Evolutionary conservation across 2,329 filamentous ascomycete genomes (phyloP), one percentile per base, ranked within the genome.

Genomic region (Exophiala lecanii-corni): DNA sequence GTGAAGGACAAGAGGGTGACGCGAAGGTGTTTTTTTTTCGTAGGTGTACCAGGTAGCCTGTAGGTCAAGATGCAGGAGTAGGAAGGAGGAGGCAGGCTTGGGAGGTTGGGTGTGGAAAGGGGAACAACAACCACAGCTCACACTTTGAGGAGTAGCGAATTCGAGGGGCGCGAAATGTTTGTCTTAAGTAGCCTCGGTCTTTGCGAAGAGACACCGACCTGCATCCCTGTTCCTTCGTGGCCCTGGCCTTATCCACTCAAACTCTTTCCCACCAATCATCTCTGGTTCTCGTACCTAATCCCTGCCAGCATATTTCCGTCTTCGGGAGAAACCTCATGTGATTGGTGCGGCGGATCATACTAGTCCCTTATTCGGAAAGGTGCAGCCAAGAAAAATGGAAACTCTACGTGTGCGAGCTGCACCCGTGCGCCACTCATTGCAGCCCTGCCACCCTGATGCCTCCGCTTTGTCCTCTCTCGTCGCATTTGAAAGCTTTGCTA

Each of bases 21-120:
- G 34, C 9, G 34, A 36, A 23, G 18, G 17, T 10, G 13, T 17
- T 5, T 20, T 9, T 15, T 20, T 17, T 20, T 17, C 35, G 9
- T 3, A 19, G 9, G 35, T 16, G 9, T 9, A 28, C n/a, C 9
- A 28, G 28, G 23, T 6, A 26, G 12, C 7, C 7, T 26, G 23
- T 12, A 26, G 23, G 23, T 26, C 7, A 6, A 26, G 23, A 12
- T 26, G 23, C 23, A 26, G 23, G 23, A 7, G 23, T 12, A 26
- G 23, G 23, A 12, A 7, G 12, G 17, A 12, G 7, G 25, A 25
- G 41, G 17, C 35, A 21, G 18, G 15, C 20, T 17, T 32, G 28
- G 7, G 28, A 41, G 38, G 20, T 18, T 45, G 33, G 39, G 33
- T 19, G 44, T 36, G 30, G 13, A 31, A 33, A 20, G 39, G 17